Percentiles rank a stretch among this genome's conserved stretches.
Evolutionary conservation across 1,139 yeast genomes (phyloP).

Genomic region (Taiozyma onychis): DNA sequence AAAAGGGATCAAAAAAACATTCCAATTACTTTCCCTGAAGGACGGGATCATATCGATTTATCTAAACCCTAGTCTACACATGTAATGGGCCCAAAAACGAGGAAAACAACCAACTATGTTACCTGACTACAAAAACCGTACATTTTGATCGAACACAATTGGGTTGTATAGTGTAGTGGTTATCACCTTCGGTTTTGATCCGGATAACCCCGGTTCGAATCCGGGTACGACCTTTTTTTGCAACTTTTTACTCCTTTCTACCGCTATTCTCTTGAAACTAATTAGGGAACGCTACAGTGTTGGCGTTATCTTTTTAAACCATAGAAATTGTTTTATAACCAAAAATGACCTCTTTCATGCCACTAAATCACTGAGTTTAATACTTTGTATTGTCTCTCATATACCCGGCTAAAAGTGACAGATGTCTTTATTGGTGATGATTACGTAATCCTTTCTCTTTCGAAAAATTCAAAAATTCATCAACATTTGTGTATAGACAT

Average conservation of each 20-base stretch:
- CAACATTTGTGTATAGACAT: not conserved
- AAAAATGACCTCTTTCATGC: not conserved
- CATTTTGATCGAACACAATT: not conserved
- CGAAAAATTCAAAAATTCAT: not conserved
- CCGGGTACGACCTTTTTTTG: constrained; percentile 78
- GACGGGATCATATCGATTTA: too few relatives aligned
- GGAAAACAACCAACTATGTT: too few relatives aligned
- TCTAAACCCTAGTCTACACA: too few relatives aligned
- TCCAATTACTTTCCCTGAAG: too few relatives aligned
- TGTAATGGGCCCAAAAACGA: too few relatives aligned
- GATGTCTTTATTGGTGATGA: not conserved
- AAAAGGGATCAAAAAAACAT: too few relatives aligned
- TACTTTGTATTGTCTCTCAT: not conserved
- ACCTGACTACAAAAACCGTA: too few relatives aligned
- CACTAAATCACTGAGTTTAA: not conserved
- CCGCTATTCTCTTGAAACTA: not conserved
- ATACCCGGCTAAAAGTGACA: not conserved
- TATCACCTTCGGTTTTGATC: constrained; percentile 67
- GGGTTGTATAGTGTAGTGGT: constrained; percentile 55
- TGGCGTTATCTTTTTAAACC: too few relatives aligned
- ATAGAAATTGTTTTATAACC: not conserved
- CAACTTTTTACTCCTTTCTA: not conserved
- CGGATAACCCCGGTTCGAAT: constrained; percentile 93
- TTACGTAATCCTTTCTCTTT: not conserved
- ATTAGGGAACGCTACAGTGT: too few relatives aligned